Conservation (phyloP, 345 rosid genomes). For the Combretum micranthum region DNA sequence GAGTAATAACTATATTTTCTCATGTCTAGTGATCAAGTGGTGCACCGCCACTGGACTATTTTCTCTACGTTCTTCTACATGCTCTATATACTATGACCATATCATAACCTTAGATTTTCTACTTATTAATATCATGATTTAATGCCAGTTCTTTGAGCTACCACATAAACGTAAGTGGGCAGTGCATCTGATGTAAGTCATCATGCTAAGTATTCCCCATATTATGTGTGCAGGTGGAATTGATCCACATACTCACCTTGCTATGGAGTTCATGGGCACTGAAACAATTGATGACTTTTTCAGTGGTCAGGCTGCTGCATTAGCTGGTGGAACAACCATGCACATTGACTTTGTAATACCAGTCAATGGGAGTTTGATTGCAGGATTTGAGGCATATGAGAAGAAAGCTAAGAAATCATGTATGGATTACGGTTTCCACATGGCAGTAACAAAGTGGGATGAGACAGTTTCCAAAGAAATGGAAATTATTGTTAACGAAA, state of each 20-base stretch:
- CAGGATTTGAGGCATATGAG: constrained; percentile 69
- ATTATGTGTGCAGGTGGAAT: constrained; percentile 61
- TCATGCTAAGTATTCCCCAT: not conserved
- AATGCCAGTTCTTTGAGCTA: no score
- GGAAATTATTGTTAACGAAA: constrained; percentile 85
- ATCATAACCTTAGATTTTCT: no score
- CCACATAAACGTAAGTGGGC: no score
- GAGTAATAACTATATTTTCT: no score
- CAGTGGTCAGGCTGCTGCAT: constrained; percentile 98
- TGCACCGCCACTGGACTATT: no score
- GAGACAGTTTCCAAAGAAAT: constrained; percentile 71
- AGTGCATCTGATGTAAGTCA: not conserved
- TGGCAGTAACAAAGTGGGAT: constrained; percentile 95
- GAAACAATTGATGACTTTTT: constrained; percentile 81
- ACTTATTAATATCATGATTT: no score
- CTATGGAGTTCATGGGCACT: constrained; percentile 70
- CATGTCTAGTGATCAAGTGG: no score
- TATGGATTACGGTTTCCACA: constrained; percentile 98
- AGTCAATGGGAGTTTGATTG: constrained; percentile 60
- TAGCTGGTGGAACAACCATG: constrained; percentile 99
- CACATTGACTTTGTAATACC: constrained; percentile 94
- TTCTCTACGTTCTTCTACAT: no score
- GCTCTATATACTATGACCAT: no score
- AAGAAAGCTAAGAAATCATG: constrained; percentile 64
- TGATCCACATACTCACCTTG: constrained; percentile 93